phyloP scores from a whole-genome alignment of 164 flowering plant species.

The Sextonia rubra region DNA sequence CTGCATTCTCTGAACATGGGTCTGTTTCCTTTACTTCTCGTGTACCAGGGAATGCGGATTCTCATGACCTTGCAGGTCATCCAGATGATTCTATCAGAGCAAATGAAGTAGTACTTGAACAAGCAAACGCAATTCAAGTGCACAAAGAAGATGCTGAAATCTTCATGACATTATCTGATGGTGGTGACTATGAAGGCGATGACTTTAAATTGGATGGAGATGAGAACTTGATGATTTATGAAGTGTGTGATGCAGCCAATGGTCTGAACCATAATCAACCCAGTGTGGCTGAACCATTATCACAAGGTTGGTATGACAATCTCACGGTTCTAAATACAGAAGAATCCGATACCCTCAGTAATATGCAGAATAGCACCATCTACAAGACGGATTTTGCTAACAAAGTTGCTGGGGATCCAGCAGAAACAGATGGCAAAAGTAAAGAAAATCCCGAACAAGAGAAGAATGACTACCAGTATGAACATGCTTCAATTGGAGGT shows the following conservation, averaged over 20 bases:
- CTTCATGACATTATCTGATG: background rate
- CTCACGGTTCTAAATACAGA: slow-evolving; percentile 1
- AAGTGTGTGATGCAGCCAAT: slow-evolving; percentile 8
- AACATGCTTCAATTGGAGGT: background rate
- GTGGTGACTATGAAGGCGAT: background rate
- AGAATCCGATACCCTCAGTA: background rate
- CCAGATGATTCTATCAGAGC: slow-evolving; percentile 1
- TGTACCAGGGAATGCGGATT: background rate
- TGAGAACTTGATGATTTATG: background rate
- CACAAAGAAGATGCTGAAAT: slow-evolving; percentile 1
- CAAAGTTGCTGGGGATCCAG: slow-evolving; percentile 11
- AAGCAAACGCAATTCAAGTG: slow-evolving; percentile 8
- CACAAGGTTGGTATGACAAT: background rate
- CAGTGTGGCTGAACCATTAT: background rate
- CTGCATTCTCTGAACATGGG: slow-evolving; percentile 6
- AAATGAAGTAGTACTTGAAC: slow-evolving; percentile 13
- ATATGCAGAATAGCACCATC: background rate
- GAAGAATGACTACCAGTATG: background rate
- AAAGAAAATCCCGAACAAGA: slow-evolving; percentile 8
- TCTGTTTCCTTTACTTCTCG: background rate
- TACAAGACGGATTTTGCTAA: slow-evolving; percentile 13
- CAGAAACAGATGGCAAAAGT: slow-evolving; percentile 7
- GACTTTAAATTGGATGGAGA: background rate
- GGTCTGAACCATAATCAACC: background rate
- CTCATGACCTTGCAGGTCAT: slow-evolving; percentile 1